Percentiles rank a stretch among this genome's conserved stretches.
Conservation (phyloP, 371 early-diverging fungal species). For the Nematocida sp. region DNA sequence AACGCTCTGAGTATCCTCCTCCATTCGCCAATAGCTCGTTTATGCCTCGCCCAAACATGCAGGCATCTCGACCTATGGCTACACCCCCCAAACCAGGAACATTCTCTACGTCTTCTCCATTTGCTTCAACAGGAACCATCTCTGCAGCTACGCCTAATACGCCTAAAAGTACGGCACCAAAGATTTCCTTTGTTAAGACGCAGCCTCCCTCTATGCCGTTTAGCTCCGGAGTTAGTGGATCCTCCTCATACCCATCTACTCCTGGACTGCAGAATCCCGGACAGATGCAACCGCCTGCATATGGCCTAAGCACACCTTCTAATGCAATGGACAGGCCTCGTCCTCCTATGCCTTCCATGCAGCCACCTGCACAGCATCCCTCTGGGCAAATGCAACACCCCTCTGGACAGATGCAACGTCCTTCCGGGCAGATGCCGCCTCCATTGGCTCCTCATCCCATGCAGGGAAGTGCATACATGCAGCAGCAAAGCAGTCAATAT, state of each 20-base stretch:
- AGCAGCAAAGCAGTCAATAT: too few species aligned
- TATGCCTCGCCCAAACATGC: not conserved
- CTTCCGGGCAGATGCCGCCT: not conserved
- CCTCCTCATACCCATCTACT: too few species aligned
- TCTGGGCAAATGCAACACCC: too few species aligned
- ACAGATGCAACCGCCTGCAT: too few species aligned
- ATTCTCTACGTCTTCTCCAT: not conserved
- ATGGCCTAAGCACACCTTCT: too few species aligned
- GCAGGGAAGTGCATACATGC: not conserved
- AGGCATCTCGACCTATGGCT: not conserved
- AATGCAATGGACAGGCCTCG: too few species aligned
- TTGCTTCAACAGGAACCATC: not conserved
- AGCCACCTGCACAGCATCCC: too few species aligned
- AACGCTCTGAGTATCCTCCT: not conserved
- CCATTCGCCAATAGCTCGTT: not conserved
- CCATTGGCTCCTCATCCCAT: not conserved
- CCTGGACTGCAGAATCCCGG: too few species aligned
- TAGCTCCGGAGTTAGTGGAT: too few species aligned
- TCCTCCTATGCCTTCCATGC: too few species aligned
- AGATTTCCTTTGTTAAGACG: slow-evolving; percentile 8
- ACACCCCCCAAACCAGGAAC: not conserved
- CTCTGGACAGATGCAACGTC: too few species aligned
- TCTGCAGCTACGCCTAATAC: not conserved
- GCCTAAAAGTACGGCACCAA: not conserved
- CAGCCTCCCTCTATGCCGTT: not conserved